A percentile compares a stretch with the other conserved stretches of the same genome.
phyloP scores from a whole-genome alignment of 116 monocot genomes.

The Iris pallida region DNA sequence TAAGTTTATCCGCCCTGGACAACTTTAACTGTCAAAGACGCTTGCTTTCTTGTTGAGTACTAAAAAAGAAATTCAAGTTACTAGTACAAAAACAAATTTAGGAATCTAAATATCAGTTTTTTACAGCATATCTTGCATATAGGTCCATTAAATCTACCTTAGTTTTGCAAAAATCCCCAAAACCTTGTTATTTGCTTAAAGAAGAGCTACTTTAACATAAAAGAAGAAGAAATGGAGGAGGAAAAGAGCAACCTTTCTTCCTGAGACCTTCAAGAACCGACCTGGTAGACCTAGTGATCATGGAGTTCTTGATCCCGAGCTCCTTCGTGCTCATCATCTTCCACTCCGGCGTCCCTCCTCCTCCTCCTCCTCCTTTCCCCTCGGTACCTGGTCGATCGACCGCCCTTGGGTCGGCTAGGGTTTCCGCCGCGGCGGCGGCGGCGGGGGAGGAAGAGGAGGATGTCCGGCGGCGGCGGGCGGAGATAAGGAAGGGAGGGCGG shows the following conservation, averaged over 20 bases:
- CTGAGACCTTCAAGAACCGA: slow-evolving; percentile 61
- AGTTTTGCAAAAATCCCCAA: background rate
- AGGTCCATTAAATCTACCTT: background rate
- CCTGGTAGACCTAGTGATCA: slow-evolving; percentile 66
- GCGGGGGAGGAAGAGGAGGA: slow-evolving; percentile 28
- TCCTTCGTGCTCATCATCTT: slow-evolving; percentile 66
- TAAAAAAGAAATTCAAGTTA: background rate
- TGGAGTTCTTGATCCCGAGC: slow-evolving; percentile 63
- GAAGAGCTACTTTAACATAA: background rate
- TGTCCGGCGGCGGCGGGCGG: slow-evolving; percentile 28
- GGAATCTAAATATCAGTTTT: background rate
- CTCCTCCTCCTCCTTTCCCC: slow-evolving; percentile 1
- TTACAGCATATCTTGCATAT: background rate
- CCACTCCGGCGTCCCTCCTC: slow-evolving; percentile 22
- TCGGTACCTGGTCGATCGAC: slow-evolving; percentile 11
- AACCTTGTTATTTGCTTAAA: background rate
- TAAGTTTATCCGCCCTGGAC: too few relatives aligned
- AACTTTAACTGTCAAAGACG: too few relatives aligned
- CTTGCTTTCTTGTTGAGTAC: too few relatives aligned
- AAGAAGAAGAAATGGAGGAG: background rate
- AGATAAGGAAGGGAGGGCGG: slow-evolving; percentile 31
- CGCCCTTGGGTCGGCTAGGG: slow-evolving; percentile 15
- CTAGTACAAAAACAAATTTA: background rate
- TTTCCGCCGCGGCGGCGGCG: slow-evolving; percentile 21
- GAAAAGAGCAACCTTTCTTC: slow-evolving; percentile 55